A percentile compares a stretch with the other conserved stretches of the same genome.
These are phyloP conservation scores for Setaria italica DNA, from an alignment of 202 grass and related monocot genomes.

Conservation along the genomic window DNA sequence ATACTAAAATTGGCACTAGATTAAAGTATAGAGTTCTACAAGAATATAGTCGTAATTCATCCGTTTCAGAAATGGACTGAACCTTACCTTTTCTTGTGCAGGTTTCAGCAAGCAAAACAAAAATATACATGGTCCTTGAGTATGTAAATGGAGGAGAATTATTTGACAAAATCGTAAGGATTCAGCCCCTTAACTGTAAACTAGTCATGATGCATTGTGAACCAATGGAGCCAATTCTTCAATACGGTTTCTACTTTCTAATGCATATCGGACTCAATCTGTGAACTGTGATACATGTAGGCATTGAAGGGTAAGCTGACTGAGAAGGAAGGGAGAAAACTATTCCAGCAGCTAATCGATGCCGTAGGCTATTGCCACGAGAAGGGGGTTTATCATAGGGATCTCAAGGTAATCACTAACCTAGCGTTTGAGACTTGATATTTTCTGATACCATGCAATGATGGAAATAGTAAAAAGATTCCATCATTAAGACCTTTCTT, in stretches of 20 bases:
- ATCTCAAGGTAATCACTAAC: constrained; percentile 69
- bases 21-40: neutral
- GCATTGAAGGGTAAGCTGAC: constrained; percentile 73
- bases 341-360: constrained; percentile 96
- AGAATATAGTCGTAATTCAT: neutral
- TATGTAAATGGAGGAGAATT: constrained; percentile 85
- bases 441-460: neutral
- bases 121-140: constrained; percentile 92
- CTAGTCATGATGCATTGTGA: neutral
- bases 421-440: neutral
- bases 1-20: constrained; percentile 7
- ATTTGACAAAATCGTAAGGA: constrained; percentile 81
- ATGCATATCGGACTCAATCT: constrained; percentile 23
- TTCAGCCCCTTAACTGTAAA: neutral
- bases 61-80: neutral
- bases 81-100: constrained; percentile 38
- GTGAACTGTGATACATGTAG: constrained; percentile 35
- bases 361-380: constrained; percentile 91
- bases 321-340: constrained; percentile 74
- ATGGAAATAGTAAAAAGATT: constrained; percentile 24
- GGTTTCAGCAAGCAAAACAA: constrained; percentile 89
- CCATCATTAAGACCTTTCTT: constrained; percentile 39
- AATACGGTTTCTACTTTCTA: neutral
- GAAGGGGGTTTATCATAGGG: constrained; percentile 91
- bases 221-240: neutral